Percentiles rank a stretch among this genome's conserved stretches.
Evolutionary conservation across 2,329 filamentous ascomycete genomes (phyloP).

Genomic region (Alternaria sp.): DNA sequence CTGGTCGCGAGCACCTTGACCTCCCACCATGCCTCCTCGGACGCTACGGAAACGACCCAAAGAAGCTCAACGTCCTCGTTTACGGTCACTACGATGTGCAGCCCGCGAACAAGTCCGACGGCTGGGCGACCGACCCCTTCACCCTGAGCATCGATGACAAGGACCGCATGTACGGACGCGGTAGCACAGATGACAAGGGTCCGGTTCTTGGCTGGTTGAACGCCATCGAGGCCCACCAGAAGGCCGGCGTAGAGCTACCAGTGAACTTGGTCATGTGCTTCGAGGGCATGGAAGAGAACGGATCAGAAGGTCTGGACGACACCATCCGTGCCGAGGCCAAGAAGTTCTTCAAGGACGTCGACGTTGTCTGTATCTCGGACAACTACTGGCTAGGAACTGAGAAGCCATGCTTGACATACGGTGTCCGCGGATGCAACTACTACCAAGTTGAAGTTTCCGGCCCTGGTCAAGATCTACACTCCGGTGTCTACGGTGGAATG

Average conservation of each 20-base stretch:
- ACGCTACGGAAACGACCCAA: conserved; percentile 89
- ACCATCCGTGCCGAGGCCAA: conserved; percentile 91
- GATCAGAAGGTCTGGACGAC: conserved; percentile 93
- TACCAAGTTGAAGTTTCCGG: conserved; percentile 91
- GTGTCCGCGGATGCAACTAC: conserved; percentile 96
- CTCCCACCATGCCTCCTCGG: conserved; percentile 92
- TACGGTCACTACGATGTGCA: conserved; percentile 99
- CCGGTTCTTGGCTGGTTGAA: conserved; percentile 98
- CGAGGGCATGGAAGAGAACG: conserved; percentile 99
- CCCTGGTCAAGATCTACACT: conserved; percentile 92
- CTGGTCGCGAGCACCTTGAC: conserved; percentile 85
- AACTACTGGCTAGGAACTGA: conserved; percentile 99
- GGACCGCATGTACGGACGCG: conserved; percentile 94
- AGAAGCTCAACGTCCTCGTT: conserved; percentile 92
- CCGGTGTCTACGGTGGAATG: conserved; percentile 94
- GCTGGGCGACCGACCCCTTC: conserved; percentile 96
- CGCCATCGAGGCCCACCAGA: conserved; percentile 96
- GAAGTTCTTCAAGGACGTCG: conserved; percentile 92
- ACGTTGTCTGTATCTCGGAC: conserved; percentile 97
- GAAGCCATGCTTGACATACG: conserved; percentile 97
- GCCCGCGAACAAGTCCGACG: conserved; percentile 89
- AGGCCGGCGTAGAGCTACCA: conserved; percentile 90
- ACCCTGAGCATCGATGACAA: conserved; percentile 85
- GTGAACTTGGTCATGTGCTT: conserved; percentile 99
- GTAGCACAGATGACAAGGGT: conserved; percentile 96